These are phyloP conservation scores for Calycina marina DNA, from an alignment of 2,329 filamentous ascomycete genomes.

Conservation along the genomic window DNA sequence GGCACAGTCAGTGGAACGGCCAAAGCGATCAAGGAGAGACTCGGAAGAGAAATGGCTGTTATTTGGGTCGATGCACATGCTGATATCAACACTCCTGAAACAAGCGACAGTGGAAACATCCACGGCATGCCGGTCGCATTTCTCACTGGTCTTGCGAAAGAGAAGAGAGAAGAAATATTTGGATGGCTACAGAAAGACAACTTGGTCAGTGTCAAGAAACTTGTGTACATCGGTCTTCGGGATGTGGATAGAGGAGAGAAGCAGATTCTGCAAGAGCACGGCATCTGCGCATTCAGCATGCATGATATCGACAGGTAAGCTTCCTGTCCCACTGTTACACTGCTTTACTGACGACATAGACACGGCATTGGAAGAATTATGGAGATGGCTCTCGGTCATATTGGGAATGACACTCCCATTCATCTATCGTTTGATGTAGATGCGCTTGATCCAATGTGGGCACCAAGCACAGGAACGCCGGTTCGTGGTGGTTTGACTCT, in stretches of 20 bases:
- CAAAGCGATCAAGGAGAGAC: conserved; percentile 70
- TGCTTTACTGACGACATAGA: conserved; percentile 27
- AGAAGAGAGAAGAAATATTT: conserved; percentile 66
- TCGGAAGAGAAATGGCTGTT: conserved; percentile 74
- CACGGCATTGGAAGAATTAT: conserved; percentile 91
- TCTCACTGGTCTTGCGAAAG: conserved; percentile 68
- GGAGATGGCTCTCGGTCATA: conserved; percentile 96
- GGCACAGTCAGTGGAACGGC: conserved; percentile 81
- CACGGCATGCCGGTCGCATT: conserved; percentile 98
- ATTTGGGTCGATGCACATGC: conserved; percentile 99
- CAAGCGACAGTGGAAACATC: conserved; percentile 78
- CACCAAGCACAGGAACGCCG: conserved; percentile 87
- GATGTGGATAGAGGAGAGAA: conserved; percentile 94
- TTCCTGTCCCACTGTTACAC: background rate
- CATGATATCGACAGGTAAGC: conserved; percentile 82
- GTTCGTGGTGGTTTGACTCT: conserved; percentile 87
- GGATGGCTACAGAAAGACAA: conserved; percentile 75
- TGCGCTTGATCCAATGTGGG: conserved; percentile 89
- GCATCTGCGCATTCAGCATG: conserved; percentile 96
- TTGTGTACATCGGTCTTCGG: conserved; percentile 91
- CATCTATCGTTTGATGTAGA: conserved; percentile 97
- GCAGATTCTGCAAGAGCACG: conserved; percentile 72
- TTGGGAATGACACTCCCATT: conserved; percentile 87
- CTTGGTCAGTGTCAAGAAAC: conserved; percentile 57
- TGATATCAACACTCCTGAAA: conserved; percentile 95